Conservation (phyloP, 345 rosid species). For the Streptanthus diversifolius region DNA sequence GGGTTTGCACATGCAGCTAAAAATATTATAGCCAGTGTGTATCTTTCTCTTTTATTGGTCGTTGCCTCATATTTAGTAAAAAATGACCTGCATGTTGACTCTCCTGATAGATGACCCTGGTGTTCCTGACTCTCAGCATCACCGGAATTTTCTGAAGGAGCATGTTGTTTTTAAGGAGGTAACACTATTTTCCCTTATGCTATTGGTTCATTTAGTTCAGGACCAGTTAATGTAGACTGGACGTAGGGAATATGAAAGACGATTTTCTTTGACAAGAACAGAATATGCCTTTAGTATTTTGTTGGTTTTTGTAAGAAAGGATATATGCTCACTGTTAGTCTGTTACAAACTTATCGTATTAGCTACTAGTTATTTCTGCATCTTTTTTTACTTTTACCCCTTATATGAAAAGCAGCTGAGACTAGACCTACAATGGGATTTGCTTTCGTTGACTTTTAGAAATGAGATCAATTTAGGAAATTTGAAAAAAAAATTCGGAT, state of each 20-base stretch:
- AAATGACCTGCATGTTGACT: slow-evolving; percentile 7
- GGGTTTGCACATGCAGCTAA: not conserved
- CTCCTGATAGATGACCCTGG: slow-evolving; percentile 81
- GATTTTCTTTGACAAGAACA: not conserved
- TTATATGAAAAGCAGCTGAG: too few relatives aligned
- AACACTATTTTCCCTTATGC: slow-evolving; percentile 19
- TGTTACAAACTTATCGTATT: too few relatives aligned
- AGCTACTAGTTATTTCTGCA: too few relatives aligned
- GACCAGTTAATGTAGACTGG: not conserved
- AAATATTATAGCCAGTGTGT: not conserved
- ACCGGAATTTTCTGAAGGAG: slow-evolving; percentile 84
- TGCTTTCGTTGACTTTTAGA: not conserved
- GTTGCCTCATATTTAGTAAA: slow-evolving; percentile 10
- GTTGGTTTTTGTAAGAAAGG: not conserved
- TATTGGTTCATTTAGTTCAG: slow-evolving; percentile 1
- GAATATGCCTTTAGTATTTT: too few relatives aligned
- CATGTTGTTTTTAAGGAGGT: slow-evolving; percentile 98
- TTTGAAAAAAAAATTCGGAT: not conserved
- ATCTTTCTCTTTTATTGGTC: slow-evolving; percentile 8
- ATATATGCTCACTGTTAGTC: not conserved
- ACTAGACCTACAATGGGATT: not conserved
- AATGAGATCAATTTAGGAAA: not conserved
- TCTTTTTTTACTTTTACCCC: too few relatives aligned
- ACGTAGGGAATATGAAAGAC: not conserved
- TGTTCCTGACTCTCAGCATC: slow-evolving; percentile 64